Evolutionary conservation across 805 yeast species (phyloP).

Genomic region (Lipomyces yamadae): DNA sequence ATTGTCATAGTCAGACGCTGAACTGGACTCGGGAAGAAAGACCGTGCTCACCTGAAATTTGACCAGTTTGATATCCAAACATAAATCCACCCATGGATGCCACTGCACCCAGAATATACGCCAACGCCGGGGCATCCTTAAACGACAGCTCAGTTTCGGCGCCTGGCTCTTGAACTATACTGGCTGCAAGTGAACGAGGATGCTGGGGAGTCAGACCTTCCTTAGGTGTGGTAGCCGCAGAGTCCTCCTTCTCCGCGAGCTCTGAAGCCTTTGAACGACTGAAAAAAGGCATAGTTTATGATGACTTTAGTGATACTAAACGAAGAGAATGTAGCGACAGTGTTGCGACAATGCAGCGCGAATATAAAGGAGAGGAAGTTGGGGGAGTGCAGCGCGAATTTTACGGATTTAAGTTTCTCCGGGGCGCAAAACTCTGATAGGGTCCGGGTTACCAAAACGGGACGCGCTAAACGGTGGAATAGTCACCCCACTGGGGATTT

Average conservation of each 20-base stretch:
- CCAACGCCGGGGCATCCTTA: neutral
- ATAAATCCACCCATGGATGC: conserved; percentile 6
- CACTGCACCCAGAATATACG: conserved; percentile 4
- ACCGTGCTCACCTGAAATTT: conserved; percentile 8
- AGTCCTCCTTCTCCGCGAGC: neutral
- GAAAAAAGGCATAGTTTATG: neutral
- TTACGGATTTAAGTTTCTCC: no score
- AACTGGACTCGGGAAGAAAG: neutral
- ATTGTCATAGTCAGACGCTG: neutral
- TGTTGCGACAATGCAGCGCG: no score
- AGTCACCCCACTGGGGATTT: no score
- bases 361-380: neutral
- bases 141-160: neutral
- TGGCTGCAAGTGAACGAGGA: neutral
- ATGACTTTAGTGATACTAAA: neutral
- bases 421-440: neutral
- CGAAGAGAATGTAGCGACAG: neutral
- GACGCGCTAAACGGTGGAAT: no score
- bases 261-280: neutral
- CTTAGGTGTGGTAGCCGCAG: neutral
- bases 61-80: conserved; percentile 11
- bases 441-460: no score
- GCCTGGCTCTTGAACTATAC: neutral
- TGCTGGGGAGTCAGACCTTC: neutral
- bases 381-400: neutral